phyloP scores from a whole-genome alignment of 1,139 yeast species.

The Yamadazyma aaseri region DNA sequence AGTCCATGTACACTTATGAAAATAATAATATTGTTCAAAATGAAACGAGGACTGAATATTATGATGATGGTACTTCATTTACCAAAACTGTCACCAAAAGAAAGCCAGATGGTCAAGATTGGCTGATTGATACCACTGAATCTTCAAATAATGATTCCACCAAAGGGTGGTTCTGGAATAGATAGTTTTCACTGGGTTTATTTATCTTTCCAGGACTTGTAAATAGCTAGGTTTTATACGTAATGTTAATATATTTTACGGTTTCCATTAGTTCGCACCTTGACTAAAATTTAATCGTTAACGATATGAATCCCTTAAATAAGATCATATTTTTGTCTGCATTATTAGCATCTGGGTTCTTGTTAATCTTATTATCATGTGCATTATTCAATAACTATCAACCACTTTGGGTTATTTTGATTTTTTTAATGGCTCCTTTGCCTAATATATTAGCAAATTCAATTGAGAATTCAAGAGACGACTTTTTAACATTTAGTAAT shows the following conservation, averaged over 20 bases:
- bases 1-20: conserved; percentile 45
- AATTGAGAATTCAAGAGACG: conserved; percentile 47
- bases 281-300: not conserved
- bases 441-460: conserved; percentile 55
- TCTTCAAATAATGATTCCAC: conserved; percentile 5
- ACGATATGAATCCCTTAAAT: conserved; percentile 57
- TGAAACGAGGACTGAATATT: conserved; percentile 52
- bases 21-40: conserved; percentile 55
- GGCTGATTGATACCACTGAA: conserved; percentile 21
- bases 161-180: conserved; percentile 25
- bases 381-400: conserved; percentile 71
- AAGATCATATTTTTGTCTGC: conserved; percentile 71
- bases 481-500: conserved; percentile 63
- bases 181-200: not conserved
- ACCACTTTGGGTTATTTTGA: conserved; percentile 65
- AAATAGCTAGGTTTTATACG: conserved; percentile 4
- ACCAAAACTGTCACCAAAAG: conserved; percentile 37
- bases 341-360: conserved; percentile 69
- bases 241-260: too few species aligned
- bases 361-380: conserved; percentile 69
- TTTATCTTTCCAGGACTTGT: conserved; percentile 1
- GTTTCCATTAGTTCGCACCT: not conserved
- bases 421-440: conserved; percentile 69
- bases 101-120: conserved; percentile 30
- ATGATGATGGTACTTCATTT: conserved; percentile 62